These are phyloP conservation scores for Alternaria sp. DNA, from an alignment of 2,329 filamentous ascomycete species.

Conservation along the genomic window DNA sequence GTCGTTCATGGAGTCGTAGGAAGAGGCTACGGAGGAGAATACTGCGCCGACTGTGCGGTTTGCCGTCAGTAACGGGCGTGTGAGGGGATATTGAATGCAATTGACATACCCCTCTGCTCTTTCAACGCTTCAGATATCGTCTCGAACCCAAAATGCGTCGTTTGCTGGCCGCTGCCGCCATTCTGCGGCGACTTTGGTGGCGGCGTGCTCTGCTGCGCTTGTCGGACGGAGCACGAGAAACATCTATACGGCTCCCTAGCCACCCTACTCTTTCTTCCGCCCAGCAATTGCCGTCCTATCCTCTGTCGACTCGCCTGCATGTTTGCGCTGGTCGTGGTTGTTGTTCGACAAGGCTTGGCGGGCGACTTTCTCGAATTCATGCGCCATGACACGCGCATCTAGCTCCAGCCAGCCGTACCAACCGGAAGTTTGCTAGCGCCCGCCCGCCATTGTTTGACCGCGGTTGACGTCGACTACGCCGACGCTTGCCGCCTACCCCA, in stretches of 20 bases:
- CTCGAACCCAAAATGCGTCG: constrained; percentile 91
- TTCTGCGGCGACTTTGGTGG: constrained; percentile 52
- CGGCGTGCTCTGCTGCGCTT: constrained; percentile 46
- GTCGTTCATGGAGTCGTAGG: constrained; percentile 99
- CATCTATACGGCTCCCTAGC: constrained; percentile 51
- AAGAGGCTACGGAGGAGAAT: constrained; percentile 92
- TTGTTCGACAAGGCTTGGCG: constrained; percentile 32
- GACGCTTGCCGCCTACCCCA: constrained; percentile 36
- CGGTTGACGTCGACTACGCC: constrained; percentile 20
- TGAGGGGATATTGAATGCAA: not conserved
- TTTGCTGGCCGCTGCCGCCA: constrained; percentile 48
- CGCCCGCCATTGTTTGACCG: constrained; percentile 4
- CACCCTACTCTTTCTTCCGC: constrained; percentile 16
- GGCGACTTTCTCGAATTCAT: constrained; percentile 26
- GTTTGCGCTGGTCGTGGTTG: constrained; percentile 23
- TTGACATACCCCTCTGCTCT: constrained; percentile 63
- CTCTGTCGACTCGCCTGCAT: constrained; percentile 36
- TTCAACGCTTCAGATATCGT: constrained; percentile 84
- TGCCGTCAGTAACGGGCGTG: constrained; percentile 36
- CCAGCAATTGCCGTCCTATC: constrained; percentile 41
- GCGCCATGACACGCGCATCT: constrained; percentile 38
- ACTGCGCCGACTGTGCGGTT: constrained; percentile 72
- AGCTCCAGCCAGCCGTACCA: not conserved
- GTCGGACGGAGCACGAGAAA: constrained; percentile 57
- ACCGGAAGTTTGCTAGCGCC: constrained; percentile 9